A percentile compares a stretch with the other conserved stretches of the same genome.
phyloP scores from a whole-genome alignment of 1,284 basidiomycete genomes.

The Malassezia brasiliensis region DNA sequence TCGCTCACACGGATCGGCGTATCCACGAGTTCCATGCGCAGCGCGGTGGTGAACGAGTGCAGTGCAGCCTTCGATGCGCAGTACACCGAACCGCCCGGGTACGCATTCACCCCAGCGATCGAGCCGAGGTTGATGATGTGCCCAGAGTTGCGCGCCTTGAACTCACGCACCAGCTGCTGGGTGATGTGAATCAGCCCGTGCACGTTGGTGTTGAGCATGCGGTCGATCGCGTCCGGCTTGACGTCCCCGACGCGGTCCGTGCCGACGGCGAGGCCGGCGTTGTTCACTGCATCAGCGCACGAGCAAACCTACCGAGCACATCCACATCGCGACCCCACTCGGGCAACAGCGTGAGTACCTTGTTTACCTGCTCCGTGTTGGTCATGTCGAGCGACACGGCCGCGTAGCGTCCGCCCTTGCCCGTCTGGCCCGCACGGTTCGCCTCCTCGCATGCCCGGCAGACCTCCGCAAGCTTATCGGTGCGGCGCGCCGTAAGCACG shows the following conservation, averaged over 20 bases:
- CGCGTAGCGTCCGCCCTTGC: conserved; percentile 49
- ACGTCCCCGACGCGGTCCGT: conserved; percentile 73
- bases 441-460: conserved; percentile 57
- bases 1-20: conserved; percentile 54
- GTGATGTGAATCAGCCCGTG: conserved; percentile 74
- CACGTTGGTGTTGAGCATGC: conserved; percentile 90
- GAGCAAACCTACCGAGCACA: conserved; percentile 18
- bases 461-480: conserved; percentile 45
- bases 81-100: conserved; percentile 53
- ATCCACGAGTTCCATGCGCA: conserved; percentile 75
- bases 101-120: conserved; percentile 80
- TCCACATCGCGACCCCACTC: conserved; percentile 41
- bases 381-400: conserved; percentile 36
- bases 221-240: conserved; percentile 59
- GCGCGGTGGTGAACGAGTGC: conserved; percentile 70
- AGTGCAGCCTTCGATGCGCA: conserved; percentile 71
- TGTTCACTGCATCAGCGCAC: conserved; percentile 29
- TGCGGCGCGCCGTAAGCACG: conserved; percentile 50
- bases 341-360: conserved; percentile 26
- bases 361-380: conserved; percentile 25
- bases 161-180: conserved; percentile 56
- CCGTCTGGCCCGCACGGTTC: conserved; percentile 62
- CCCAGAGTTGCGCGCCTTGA: conserved; percentile 75
- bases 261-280: conserved; percentile 64
- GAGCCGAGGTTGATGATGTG: conserved; percentile 95